phyloP scores from a whole-genome alignment of 2,329 filamentous ascomycete genomes.

The Aschersonia sp. region DNA sequence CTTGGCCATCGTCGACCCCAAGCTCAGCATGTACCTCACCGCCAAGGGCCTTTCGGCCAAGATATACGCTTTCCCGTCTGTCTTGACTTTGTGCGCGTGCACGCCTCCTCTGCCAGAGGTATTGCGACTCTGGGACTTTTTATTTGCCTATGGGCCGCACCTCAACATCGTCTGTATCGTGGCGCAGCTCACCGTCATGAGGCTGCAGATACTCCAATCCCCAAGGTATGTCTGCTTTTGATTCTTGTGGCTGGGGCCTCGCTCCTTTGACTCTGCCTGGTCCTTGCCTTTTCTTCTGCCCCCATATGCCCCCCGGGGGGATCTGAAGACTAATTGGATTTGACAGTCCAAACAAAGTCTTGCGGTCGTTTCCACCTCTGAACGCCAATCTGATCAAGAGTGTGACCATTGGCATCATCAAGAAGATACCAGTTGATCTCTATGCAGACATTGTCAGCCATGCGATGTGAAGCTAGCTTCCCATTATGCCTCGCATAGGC shows the following conservation, averaged over 20 bases:
- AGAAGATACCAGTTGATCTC: conserved; percentile 79
- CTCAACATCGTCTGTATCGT: conserved; percentile 94
- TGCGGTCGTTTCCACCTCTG: conserved; percentile 75
- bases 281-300: no score
- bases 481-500: no score
- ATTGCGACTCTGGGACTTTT: conserved; percentile 85
- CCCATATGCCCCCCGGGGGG: neutral
- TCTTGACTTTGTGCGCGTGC: conserved; percentile 87
- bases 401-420: conserved; percentile 72
- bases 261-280: neutral
- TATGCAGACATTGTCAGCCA: conserved; percentile 84
- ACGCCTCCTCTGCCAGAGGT: conserved; percentile 92
- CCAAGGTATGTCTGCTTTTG: conserved; percentile 45
- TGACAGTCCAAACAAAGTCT: conserved; percentile 71
- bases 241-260: neutral
- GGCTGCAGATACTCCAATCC: conserved; percentile 69
- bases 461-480: conserved; percentile 40
- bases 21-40: conserved; percentile 70
- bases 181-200: conserved; percentile 79
- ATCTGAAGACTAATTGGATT: conserved; percentile 11
- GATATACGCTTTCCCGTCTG: conserved; percentile 91
- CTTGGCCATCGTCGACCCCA: conserved; percentile 78
- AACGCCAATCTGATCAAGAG: conserved; percentile 74
- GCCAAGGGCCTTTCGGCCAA: conserved; percentile 81
- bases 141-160: conserved; percentile 91